A percentile compares a stretch with the other conserved stretches of the same genome.
Evolutionary conservation across 2,329 filamentous ascomycete species (phyloP).

Genomic region (Atkinsonella hypoxylon): DNA sequence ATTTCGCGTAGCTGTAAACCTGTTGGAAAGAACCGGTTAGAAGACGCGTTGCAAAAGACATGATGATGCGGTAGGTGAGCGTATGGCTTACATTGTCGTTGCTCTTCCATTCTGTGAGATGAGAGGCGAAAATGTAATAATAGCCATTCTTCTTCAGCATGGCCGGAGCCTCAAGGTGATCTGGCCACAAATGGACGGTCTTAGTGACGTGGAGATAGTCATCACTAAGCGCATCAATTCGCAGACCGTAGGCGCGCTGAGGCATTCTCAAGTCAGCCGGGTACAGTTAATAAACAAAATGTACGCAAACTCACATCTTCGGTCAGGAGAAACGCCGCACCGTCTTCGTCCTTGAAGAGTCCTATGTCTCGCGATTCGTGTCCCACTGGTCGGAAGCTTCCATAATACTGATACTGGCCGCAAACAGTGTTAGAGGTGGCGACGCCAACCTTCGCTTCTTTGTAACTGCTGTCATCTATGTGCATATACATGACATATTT

Average conservation of each 20-base stretch:
- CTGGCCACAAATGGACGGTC: slow-evolving; percentile 37
- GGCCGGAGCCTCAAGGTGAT: slow-evolving; percentile 49
- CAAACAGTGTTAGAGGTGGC: slow-evolving; percentile 48
- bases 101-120: slow-evolving; percentile 43
- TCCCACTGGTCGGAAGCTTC: slow-evolving; percentile 23
- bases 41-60: neutral
- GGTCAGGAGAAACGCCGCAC: slow-evolving; percentile 47
- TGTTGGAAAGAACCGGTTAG: slow-evolving; percentile 3
- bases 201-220: slow-evolving; percentile 26
- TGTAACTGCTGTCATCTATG: slow-evolving; percentile 49
- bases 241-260: neutral
- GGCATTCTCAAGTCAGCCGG: slow-evolving; percentile 37
- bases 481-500: slow-evolving; percentile 62
- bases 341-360: slow-evolving; percentile 50
- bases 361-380: slow-evolving; percentile 43
- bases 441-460: slow-evolving; percentile 52
- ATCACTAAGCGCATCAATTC: neutral
- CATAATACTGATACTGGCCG: slow-evolving; percentile 37
- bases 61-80: neutral
- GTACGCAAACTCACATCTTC: slow-evolving; percentile 45
- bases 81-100: slow-evolving; percentile 44
- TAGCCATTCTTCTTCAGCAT: slow-evolving; percentile 46
- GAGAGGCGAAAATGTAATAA: slow-evolving; percentile 55
- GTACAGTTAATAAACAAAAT: slow-evolving; percentile 26
- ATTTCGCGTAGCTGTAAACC: slow-evolving; percentile 45